Evolutionary conservation across 139 green algal genomes (phyloP), one percentile per base, ranked within the genome.

Genomic region (Yamagishiella unicocca): DNA sequence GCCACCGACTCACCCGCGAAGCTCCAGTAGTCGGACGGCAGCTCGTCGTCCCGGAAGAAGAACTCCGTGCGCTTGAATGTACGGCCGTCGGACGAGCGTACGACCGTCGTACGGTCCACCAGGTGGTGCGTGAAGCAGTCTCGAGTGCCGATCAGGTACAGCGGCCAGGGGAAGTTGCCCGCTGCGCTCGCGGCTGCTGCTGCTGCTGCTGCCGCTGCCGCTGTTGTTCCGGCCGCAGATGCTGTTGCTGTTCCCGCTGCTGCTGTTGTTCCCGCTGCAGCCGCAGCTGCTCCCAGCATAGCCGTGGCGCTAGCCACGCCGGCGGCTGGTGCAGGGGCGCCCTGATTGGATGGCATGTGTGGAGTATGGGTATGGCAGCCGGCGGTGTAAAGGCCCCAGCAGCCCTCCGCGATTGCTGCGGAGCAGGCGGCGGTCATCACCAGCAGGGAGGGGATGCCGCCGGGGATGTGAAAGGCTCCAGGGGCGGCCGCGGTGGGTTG

Each of bases 101-200:
- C 90, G 46, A 80, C 83, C 2, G 50, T 89, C 12, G 37, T 46
- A 4, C 91, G 19, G 0, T 77, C 66, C 6, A 93, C 35, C 21
- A 96, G 83, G 61, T 92, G 74, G 82, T 94, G 84, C 5, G 86
- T 93, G 80, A 96, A 96, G 83, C 82, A 87, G 88, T 96, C 94
- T 0, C 94, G 83, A 0, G 94, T 96, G 70, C 64, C 87, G 21
- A 96, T 95, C 3, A 96, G 64, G 88, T 96, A 96, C 27, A 79
- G 88, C 0, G 94, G 93, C 90, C 92, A 95, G 0, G 94, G 94
- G 50, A 94, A 90, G 24, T 38, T 7, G 2, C 78, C 83, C 50
- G 73, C 74, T 35, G 38, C 46, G 3, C 61, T 38, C 35, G 67
- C 22, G 19, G 81, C 74, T 33, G 31, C n/a, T 82, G 74, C 1